phyloP scores from a whole-genome alignment of 2,329 filamentous ascomycete genomes.

The Sclerotinia glacialis region DNA sequence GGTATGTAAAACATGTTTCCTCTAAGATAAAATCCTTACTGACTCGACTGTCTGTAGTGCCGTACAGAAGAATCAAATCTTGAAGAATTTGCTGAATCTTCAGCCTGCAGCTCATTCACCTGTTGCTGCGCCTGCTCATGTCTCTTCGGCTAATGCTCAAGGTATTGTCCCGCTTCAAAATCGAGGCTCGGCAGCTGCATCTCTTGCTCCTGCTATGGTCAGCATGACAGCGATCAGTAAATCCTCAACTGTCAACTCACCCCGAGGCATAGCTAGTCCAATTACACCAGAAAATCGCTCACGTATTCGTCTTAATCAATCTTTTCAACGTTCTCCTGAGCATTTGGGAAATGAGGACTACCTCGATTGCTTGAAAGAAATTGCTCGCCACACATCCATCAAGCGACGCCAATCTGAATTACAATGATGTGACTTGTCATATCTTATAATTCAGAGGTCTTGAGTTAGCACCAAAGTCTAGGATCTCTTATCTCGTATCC shows the following conservation, averaged over 20 bases:
- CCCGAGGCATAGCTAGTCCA: constrained; percentile 2
- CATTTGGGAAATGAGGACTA: constrained; percentile 20
- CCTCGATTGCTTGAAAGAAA: constrained; percentile 12
- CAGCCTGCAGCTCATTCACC: constrained; percentile 24
- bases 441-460: background rate
- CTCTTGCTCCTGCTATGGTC: constrained; percentile 34
- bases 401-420: constrained; percentile 9
- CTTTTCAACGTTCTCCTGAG: constrained; percentile 15
- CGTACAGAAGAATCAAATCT: constrained; percentile 36
- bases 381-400: constrained; percentile 6
- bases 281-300: constrained; percentile 16
- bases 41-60: constrained; percentile 23
- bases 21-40: background rate
- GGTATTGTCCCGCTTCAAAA: constrained; percentile 38
- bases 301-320: background rate
- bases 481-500: background rate
- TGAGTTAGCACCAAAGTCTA: background rate
- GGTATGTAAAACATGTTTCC: constrained; percentile 26
- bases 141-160: constrained; percentile 38
- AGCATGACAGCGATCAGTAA: constrained; percentile 2
- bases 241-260: background rate
- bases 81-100: constrained; percentile 39
- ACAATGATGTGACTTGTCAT: background rate
- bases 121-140: constrained; percentile 32
- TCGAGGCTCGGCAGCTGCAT: constrained; percentile 38